Evolutionary conservation across 495 filamentous ascomycete genomes (phyloP), one percentile per base, ranked within the genome.

Genomic region (Aspergillus incahuasiensis): DNA sequence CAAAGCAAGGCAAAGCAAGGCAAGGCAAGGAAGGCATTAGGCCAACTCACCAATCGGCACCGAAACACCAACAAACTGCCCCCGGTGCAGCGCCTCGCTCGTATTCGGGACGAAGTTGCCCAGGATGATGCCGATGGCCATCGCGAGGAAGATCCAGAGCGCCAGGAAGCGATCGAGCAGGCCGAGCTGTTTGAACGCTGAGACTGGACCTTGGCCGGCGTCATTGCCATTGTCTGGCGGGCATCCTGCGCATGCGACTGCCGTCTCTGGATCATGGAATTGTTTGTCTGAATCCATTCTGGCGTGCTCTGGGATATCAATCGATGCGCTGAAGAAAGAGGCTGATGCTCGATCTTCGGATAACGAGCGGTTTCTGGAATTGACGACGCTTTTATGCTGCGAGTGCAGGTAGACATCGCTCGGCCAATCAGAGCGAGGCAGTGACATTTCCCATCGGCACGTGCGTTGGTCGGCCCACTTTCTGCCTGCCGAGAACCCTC

Each of bases 121-220:
- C 1, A 95, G 72, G 6, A 92, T 75, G 54, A 94, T 86, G 15
- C 90, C 91, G 35, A 91, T 69, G 0, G 79, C 77, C 86, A 95
- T 95, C 22, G 89, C 89, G 6, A 94, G 82, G 38, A 95, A 79
- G 64, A 95, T 94, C 90, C 91, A 94, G 6, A 91, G 12, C 5
- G 86, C 89, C 0, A 92, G 85, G 68, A 90, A 87, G 15, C 86
- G 81, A 67, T 94, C 88, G 13, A 94, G 78, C 53, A 79, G 80
- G 6, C 81, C 83, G 15, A 94, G 78, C 42, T 78, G 70, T 56
- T 79, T 71, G 55, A 85, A 80, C 8, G 78, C 64, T 12, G 68
- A 71, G 39, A 45, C 54, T 21, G 56, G 53, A 1, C 28, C 43
- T 6, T 25, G 22, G 25, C 8, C 25, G 25, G 25, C 8, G 19